phyloP scores from a whole-genome alignment of 164 flowering plant species.

The Pachysandra terminalis region DNA sequence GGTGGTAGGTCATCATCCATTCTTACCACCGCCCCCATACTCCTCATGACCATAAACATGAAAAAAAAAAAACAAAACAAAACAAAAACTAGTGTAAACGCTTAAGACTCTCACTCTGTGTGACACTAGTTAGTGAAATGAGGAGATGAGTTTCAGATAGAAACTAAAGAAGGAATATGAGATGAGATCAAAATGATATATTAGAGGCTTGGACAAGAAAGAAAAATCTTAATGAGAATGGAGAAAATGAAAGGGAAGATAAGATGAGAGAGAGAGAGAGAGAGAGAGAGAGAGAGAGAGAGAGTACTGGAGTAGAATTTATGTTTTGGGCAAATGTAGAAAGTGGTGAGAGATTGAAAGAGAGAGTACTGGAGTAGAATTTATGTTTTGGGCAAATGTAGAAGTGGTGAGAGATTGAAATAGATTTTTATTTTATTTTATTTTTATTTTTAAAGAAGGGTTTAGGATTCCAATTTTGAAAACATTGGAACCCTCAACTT shows the following conservation, averaged over 20 bases:
- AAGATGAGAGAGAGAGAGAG: not conserved
- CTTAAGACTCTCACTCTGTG: not conserved
- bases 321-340: slow-evolving; percentile 6
- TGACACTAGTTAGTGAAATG: not conserved
- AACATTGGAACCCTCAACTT: slow-evolving; percentile 4
- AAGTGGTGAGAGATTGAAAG: not conserved
- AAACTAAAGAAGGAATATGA: no score
- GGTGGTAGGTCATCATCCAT: slow-evolving; percentile 28
- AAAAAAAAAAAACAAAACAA: no score
- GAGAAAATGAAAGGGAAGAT: not conserved
- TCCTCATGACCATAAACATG: slow-evolving; percentile 9
- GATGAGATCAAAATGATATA: no score
- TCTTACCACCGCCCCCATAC: slow-evolving; percentile 11
- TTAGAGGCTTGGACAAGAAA: not conserved
- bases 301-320: slow-evolving; percentile 12
- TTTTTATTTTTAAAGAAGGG: no score
- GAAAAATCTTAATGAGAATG: no score
- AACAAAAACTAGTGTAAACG: not conserved
- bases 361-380: no score
- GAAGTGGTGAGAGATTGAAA: not conserved
- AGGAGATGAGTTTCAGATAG: not conserved
- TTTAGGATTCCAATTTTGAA: slow-evolving; percentile 14
- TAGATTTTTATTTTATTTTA: no score
- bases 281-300: not conserved
- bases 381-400: slow-evolving; percentile 9